Base-by-base conservation (phyloP, 352 stramenopile species). In the Globisporangium takayamanum region DNA sequence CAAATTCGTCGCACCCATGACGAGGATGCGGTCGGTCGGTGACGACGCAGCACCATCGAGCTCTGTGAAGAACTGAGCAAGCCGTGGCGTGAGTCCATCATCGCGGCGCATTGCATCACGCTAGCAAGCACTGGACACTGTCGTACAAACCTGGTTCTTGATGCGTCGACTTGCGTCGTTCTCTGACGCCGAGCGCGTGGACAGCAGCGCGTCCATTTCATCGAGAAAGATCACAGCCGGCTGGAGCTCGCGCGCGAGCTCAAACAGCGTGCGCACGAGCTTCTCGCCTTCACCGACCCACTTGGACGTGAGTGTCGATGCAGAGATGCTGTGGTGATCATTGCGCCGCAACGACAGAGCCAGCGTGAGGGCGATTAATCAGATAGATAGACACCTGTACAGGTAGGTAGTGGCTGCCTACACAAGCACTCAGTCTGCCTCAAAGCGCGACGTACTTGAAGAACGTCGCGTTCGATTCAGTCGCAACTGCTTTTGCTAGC, bases 221-320 rank as follows among this genome's bases (percentile, higher is more conserved):
- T 97, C 88, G 53, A 97, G 81, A 48, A 97, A 97, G 22, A 97
- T 86, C 28, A 97, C 87, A 4, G 82, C 76, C 1, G 88, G 87
- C 50, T 91, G 80, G 1, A 91, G 66, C 53, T 95, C 86, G 7
- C 81, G 72, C 4, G 94, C 96, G 66, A 97, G 89, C 28, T 83
- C 67, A 59, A 99, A 99, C 1, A 99, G 78, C 15, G 88, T 88
- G 25, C 89, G 69, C 33, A 99, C 84, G 28, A 99, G 71, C 64
- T 99, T 98, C 71, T 99, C 96, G 26, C 87, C 84, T 68, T 97
- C 84, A 5, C 88, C 88, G 18, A 96, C 84, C 87, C 87, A 97
- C 50, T 96, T 97, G 50, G 80, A 93, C 14, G 88, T 96, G 46
- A 97, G 66, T 5, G 85, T 87, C 5, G 88, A 95, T 11, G 88